phyloP scores from a whole-genome alignment of 345 rosid species.

The Kandelia obovata region DNA sequence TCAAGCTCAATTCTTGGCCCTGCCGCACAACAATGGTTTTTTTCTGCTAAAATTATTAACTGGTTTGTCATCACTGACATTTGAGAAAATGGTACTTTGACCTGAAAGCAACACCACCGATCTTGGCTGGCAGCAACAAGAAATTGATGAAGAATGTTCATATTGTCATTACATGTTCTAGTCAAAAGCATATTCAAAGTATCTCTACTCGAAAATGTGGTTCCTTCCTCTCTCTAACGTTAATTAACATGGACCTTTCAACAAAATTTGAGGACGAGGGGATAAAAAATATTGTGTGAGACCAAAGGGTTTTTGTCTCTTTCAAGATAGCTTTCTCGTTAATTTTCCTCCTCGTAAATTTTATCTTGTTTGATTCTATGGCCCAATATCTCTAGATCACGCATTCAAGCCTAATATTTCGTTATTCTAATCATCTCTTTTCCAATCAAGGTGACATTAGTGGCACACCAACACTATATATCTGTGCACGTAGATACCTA shows the following conservation, averaged over 20 bases:
- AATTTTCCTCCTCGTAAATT: not conserved
- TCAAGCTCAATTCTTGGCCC: not conserved
- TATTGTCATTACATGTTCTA: not conserved
- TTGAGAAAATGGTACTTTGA: not conserved
- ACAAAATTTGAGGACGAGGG: too few relatives aligned
- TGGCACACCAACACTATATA: not conserved
- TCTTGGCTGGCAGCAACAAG: too few relatives aligned
- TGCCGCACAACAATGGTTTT: constrained; percentile 5
- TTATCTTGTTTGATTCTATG: not conserved
- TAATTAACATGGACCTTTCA: too few relatives aligned
- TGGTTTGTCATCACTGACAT: not conserved
- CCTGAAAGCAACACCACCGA: too few relatives aligned
- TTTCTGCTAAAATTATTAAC: not conserved
- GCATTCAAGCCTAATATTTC: not conserved
- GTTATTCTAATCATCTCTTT: constrained; percentile 6
- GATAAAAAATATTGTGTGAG: too few relatives aligned
- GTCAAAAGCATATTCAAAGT: too few relatives aligned
- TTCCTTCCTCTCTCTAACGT: too few relatives aligned
- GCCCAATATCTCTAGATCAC: not conserved
- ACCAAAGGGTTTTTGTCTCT: too few relatives aligned
- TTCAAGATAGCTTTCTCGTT: too few relatives aligned
- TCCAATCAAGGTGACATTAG: constrained; percentile 20
- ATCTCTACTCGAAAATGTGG: too few relatives aligned
- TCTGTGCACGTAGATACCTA: not conserved
- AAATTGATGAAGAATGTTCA: too few relatives aligned